These are phyloP conservation scores for Talaromyces pinophilus DNA, from an alignment of 2,329 filamentous ascomycete species.

Conservation along the genomic window DNA sequence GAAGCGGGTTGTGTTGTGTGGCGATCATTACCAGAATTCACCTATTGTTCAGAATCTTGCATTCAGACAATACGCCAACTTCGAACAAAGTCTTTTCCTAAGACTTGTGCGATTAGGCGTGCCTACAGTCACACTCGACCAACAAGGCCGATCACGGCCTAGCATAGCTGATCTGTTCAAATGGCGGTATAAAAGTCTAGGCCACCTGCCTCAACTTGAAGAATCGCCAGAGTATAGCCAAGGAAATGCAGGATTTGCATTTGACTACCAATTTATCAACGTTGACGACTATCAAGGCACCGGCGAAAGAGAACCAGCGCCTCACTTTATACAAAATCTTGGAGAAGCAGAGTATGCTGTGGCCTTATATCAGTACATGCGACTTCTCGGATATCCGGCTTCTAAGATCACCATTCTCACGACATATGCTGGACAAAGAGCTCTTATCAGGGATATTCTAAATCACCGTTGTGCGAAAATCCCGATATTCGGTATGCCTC, in stretches of 20 bases:
- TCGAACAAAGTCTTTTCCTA: slow-evolving; percentile 94
- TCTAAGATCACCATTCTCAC: slow-evolving; percentile 82
- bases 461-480: slow-evolving; percentile 79
- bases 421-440: slow-evolving; percentile 89
- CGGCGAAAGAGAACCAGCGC: slow-evolving; percentile 85
- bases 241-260: slow-evolving; percentile 89
- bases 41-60: slow-evolving; percentile 93
- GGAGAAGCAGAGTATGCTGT: slow-evolving; percentile 97
- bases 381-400: slow-evolving; percentile 86
- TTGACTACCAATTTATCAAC: slow-evolving; percentile 95
- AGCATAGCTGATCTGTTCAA: slow-evolving; percentile 86
- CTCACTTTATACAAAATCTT: slow-evolving; percentile 94
- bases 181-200: slow-evolving; percentile 84
- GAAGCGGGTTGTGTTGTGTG: slow-evolving; percentile 86
- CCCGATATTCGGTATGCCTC: slow-evolving; percentile 82
- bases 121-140: slow-evolving; percentile 85
- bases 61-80: slow-evolving; percentile 90
- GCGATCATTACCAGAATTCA: slow-evolving; percentile 95
- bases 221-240: slow-evolving; percentile 68
- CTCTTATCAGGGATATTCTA: slow-evolving; percentile 84
- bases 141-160: slow-evolving; percentile 86
- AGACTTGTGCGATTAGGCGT: slow-evolving; percentile 87
- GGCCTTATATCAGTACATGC: slow-evolving; percentile 96
- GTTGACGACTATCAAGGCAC: slow-evolving; percentile 88
- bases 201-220: slow-evolving; percentile 75